Base-by-base conservation (phyloP, 495 filamentous ascomycete species). In the Apiosordaria backusii region DNA sequence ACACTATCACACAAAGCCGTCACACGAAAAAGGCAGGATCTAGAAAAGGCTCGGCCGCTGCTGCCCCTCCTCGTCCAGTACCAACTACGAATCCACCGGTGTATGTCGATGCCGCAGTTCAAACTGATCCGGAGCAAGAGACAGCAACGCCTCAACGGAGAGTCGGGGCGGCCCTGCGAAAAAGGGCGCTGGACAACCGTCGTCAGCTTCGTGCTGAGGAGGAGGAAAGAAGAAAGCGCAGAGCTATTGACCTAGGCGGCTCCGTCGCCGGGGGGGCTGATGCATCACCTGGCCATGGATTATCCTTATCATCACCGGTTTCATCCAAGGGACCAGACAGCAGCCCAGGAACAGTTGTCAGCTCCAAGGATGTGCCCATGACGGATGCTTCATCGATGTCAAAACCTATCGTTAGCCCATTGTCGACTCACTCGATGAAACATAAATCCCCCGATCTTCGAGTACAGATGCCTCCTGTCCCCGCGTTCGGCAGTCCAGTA, bases 381-480 rank as follows among this genome's bases (percentile, higher is more conserved):
- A 54, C 68, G 19, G 68, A 74, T 57, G 75, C 75, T 7, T 70
- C 67, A 13, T 24, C 57, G 18, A 60, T 67, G 21, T 52, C 67
- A 15, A 65, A 64, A 57, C 62, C 55, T 19, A 53, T 59, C n/a
- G 26, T 63, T 0, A 72, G 60, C n/a, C 23, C 69, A 45, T 45
- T 45, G 35, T 45, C 35, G 35, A 9, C 16, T 9, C 9, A 7
- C 9, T 45, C 35, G 3, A 61, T 69, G 22, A 82, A 79, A 60
- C 71, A 54, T 45, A 81, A 75, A 58, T 73, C 76, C 22, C 72
- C 79, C 10, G 83, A 84, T 13, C 69, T 87, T 35, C 79, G 81
- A 25, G 81, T 86, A 7, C 82, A 85, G 45, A 71, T 82, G 73
- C 83, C 84, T 2, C 77, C 80, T 15, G 78, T 83, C 13, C 79